phyloP scores from a whole-genome alignment of 129 eudicot species.

The Chrysanthemum makinoi region DNA sequence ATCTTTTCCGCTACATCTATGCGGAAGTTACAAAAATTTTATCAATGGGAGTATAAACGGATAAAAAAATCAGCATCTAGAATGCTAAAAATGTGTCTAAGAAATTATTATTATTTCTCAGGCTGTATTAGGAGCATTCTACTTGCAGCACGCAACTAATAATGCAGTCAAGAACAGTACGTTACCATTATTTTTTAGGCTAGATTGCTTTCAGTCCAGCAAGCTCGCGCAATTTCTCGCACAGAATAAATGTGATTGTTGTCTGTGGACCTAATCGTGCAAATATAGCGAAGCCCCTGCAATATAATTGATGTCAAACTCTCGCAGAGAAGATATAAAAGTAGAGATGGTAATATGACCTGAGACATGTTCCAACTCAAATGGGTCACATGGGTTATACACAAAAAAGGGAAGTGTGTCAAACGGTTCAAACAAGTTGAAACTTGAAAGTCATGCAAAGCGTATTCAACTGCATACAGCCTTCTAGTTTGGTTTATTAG shows the following conservation, averaged over 20 bases:
- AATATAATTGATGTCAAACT: conserved; percentile 2
- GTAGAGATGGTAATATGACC: too few species aligned
- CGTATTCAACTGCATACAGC: too few species aligned
- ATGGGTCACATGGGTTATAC: too few species aligned
- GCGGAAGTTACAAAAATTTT: background rate
- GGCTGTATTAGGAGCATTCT: conserved; percentile 24
- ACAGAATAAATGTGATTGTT: conserved; percentile 70
- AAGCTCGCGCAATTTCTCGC: conserved; percentile 87
- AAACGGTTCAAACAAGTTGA: too few species aligned
- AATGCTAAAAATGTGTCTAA: conserved; percentile 2
- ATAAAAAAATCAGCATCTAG: conserved; percentile 8
- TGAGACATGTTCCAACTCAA: too few species aligned
- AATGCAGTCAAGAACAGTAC: background rate
- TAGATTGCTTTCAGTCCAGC: conserved; percentile 80
- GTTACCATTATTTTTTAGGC: background rate
- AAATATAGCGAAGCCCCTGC: conserved; percentile 79
- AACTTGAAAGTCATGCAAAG: too few species aligned
- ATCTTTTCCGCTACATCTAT: background rate
- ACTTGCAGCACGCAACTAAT: too few species aligned
- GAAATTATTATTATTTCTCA: background rate
- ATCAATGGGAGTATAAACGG: conserved; percentile 4
- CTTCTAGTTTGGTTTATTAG: too few species aligned
- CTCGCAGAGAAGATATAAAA: background rate
- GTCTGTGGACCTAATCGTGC: conserved; percentile 97
- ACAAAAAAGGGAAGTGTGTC: too few species aligned